Evolutionary conservation across 345 rosid genomes (phyloP), one percentile per base, ranked within the genome.

Genomic region (Ceriops zippeliana): DNA sequence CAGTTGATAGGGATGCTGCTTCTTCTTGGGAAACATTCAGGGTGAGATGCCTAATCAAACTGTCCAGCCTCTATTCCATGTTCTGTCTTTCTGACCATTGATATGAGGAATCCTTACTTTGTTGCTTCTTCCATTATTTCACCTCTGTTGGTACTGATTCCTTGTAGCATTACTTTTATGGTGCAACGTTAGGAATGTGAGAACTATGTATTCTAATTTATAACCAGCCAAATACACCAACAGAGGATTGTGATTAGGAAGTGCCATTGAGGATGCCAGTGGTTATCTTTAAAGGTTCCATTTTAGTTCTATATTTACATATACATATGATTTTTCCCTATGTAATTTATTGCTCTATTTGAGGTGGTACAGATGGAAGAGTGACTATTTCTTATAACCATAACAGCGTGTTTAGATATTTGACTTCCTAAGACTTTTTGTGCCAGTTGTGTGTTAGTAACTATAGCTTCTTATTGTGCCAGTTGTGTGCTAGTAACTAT

Each of bases 21-120:
- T 83, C 84, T 72, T 78, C 84, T 21, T 89, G 95, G 95, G 95
- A 89, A 75, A 85, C 91, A 15, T 82, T 86, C 70, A 86, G 81
- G 26, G 91, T 89, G 65, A 81, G 88, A 61, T 61, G 61, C 75
- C 30, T 56, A 19, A 28, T 70, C 38, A 30, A 47, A 66, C 34
- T 54, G 24, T 35, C 27, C 56, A 2, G 6, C 59, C 28, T 27
- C 59, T 56, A 13, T 24, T 63, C n/a, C 13, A 2, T 65, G 34
- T 65, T 6, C 49, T 8, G 34, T 64, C 57, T 65, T 52, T 65
- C 46, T n/a, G 32, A 32, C 17, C 2, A 9, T 65, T 9, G 15
- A 22, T 63, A 4, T 16, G 6, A 17, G 16, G 20, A 46, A 63
- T 46, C 61, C 61, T 46, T 34, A 21, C 60, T 28, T 31, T 17